Evolutionary conservation across 805 yeast species (phyloP).

Genomic region (Maudiozyma barnettii): DNA sequence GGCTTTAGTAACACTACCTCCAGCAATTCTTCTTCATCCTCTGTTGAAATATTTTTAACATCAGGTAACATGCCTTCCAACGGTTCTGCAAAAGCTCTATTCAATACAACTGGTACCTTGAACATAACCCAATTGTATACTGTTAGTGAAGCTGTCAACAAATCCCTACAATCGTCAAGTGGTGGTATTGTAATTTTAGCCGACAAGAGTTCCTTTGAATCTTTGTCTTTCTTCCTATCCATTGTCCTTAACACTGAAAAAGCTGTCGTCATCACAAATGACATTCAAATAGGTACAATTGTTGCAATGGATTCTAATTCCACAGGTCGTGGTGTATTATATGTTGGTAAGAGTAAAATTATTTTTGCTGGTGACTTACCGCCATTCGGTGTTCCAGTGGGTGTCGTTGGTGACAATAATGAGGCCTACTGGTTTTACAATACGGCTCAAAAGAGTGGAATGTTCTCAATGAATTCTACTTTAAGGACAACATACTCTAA

Average conservation of each 20-base stretch:
- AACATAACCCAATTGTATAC: slow-evolving; percentile 20
- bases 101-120: slow-evolving; percentile 16
- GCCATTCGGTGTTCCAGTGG: slow-evolving; percentile 23
- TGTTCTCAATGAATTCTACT: slow-evolving; percentile 14
- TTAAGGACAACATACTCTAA: slow-evolving; percentile 16
- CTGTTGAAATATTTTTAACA: slow-evolving; percentile 7
- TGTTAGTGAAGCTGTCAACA: slow-evolving; percentile 11
- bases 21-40: slow-evolving; percentile 13
- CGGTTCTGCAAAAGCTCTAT: slow-evolving; percentile 8
- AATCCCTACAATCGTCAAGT: slow-evolving; percentile 6
- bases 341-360: slow-evolving; percentile 15
- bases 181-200: slow-evolving; percentile 21
- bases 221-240: slow-evolving; percentile 20
- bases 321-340: slow-evolving; percentile 19
- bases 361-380: slow-evolving; percentile 24
- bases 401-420: slow-evolving; percentile 12
- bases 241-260: slow-evolving; percentile 16
- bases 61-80: slow-evolving; percentile 6
- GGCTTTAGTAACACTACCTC: not conserved
- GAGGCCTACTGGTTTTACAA: slow-evolving; percentile 20
- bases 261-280: slow-evolving; percentile 17
- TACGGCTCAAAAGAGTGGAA: slow-evolving; percentile 11
- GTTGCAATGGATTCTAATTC: slow-evolving; percentile 15
- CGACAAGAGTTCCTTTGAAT: slow-evolving; percentile 17
- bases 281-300: slow-evolving; percentile 10